These are phyloP conservation scores for Metrosideros polymorpha DNA, from an alignment of 441 rosid genomes.

Conservation along the genomic window DNA sequence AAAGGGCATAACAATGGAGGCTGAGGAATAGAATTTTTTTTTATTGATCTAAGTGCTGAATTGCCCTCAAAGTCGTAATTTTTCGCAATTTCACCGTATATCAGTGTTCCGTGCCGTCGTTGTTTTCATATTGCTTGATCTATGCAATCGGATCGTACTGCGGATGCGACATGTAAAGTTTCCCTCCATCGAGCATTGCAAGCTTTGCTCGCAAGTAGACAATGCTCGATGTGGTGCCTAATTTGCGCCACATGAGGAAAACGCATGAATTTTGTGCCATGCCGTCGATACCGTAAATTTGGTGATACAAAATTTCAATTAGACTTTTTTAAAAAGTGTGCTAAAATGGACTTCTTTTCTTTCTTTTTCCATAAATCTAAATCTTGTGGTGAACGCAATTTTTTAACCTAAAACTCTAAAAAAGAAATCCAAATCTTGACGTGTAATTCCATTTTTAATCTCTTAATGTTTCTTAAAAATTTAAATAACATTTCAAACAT, in stretches of 20 bases:
- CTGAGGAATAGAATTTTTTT: not conserved
- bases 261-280: not conserved
- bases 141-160: accelerated
- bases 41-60: not conserved
- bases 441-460: not conserved
- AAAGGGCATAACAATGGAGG: not conserved
- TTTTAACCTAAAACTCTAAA: not conserved
- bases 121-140: not conserved
- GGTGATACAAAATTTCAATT: not conserved
- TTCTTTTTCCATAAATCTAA: not conserved
- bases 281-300: not conserved
- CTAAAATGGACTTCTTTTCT: accelerated
- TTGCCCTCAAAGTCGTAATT: not conserved
- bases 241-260: not conserved
- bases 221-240: not conserved
- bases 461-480: not conserved
- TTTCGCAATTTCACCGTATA: not conserved
- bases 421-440: not conserved
- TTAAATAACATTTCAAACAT: not conserved
- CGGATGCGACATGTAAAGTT: not conserved
- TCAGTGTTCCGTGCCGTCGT: accelerated
- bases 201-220: not conserved
- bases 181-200: not conserved
- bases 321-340: not conserved
- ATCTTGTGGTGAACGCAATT: not conserved